Evolutionary conservation across 2,329 filamentous ascomycete genomes (phyloP).

Genomic region (Cercospora berteroae): DNA sequence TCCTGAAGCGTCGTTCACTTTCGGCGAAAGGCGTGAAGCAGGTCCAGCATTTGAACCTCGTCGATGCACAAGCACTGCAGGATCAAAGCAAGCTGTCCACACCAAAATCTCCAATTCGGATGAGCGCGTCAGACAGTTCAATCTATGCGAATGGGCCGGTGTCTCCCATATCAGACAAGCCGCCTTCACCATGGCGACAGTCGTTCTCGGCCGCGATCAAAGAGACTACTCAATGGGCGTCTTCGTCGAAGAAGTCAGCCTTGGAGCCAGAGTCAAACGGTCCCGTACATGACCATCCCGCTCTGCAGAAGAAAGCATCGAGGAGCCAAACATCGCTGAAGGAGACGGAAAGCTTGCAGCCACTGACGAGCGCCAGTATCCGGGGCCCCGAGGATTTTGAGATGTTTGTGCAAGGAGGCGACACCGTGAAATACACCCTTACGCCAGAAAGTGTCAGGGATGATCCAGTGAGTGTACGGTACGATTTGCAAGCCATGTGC

Average conservation of each 20-base stretch:
- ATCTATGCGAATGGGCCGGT: not conserved
- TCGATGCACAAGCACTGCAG: conserved; percentile 7
- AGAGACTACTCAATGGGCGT: conserved; percentile 17
- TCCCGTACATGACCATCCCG: conserved; percentile 32
- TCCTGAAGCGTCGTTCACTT: conserved; percentile 16
- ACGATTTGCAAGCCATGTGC: not conserved
- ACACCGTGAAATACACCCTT: conserved; percentile 52
- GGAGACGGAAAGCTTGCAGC: conserved; percentile 16
- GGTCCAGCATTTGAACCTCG: conserved; percentile 2
- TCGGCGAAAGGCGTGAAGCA: conserved; percentile 7
- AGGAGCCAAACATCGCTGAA: conserved; percentile 13
- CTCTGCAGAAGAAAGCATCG: conserved; percentile 28
- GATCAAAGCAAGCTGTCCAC: conserved; percentile 7
- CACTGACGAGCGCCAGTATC: conserved; percentile 36
- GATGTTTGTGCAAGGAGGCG: conserved; percentile 46
- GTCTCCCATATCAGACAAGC: conserved; percentile 17
- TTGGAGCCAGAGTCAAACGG: conserved; percentile 13
- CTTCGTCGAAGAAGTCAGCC: conserved; percentile 15
- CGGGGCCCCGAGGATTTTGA: conserved; percentile 47
- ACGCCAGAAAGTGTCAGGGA: conserved; percentile 50
- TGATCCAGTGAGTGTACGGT: conserved; percentile 40
- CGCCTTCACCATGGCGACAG: conserved; percentile 22
- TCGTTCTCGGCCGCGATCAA: conserved; percentile 22
- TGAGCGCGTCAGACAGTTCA: conserved; percentile 1
- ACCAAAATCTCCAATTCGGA: conserved; percentile 11